Conservation (phyloP, 2,329 filamentous ascomycete species). For the Fusarium agapanthi region DNA sequence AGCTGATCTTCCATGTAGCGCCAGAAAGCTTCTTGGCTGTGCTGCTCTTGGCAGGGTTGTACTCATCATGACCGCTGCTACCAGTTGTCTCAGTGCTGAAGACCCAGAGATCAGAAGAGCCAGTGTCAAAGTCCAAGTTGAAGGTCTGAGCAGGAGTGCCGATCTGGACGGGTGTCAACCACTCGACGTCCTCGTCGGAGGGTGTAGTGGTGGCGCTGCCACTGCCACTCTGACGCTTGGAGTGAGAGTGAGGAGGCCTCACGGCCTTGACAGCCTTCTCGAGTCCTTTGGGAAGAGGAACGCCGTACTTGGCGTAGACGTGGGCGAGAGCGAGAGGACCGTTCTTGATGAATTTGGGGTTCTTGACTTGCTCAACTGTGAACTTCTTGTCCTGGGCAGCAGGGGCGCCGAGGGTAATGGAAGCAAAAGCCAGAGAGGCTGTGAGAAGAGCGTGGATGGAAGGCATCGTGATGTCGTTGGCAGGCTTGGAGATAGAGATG, state of each 20-base stretch:
- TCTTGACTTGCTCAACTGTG: constrained; percentile 50
- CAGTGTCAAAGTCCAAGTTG: constrained; percentile 57
- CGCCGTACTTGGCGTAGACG: constrained; percentile 51
- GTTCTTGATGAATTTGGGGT: constrained; percentile 46
- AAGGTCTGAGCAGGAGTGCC: constrained; percentile 55
- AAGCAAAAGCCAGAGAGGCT: constrained; percentile 36
- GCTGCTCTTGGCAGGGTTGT: constrained; percentile 50
- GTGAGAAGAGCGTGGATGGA: constrained; percentile 17
- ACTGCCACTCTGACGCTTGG: constrained; percentile 45
- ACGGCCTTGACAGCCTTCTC: constrained; percentile 37
- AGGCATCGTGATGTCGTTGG: not conserved
- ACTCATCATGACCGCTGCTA: constrained; percentile 52
- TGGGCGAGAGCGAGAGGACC: constrained; percentile 47
- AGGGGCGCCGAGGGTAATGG: constrained; percentile 28
- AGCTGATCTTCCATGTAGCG: constrained; percentile 52
- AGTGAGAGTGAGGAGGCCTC: constrained; percentile 1
- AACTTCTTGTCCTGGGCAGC: constrained; percentile 28
- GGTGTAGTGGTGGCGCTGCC: constrained; percentile 38
- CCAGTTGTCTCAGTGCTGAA: constrained; percentile 55
- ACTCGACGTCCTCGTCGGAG: constrained; percentile 47
- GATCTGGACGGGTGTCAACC: constrained; percentile 52
- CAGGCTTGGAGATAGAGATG: not conserved
- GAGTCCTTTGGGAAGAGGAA: constrained; percentile 45
- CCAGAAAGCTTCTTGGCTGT: constrained; percentile 50
- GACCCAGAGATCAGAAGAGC: constrained; percentile 59